Conservation (phyloP, 352 stramenopile genomes). For the Bremia lactucae region DNA sequence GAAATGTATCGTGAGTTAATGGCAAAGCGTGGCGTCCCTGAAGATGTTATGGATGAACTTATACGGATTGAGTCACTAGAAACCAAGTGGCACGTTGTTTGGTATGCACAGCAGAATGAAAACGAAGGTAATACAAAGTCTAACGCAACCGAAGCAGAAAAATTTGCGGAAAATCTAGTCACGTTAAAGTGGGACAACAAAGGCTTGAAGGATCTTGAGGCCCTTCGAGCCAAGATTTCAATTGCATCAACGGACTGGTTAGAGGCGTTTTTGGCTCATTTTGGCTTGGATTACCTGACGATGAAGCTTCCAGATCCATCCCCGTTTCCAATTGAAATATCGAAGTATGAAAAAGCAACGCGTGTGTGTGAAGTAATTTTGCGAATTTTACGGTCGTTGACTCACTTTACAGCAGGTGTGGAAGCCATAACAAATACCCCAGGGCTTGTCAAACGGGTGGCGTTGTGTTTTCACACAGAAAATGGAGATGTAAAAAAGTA, state of each 20-base stretch:
- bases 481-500: constrained; percentile 77
- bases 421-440: constrained; percentile 75
- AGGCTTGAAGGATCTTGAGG: constrained; percentile 60
- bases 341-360: constrained; percentile 71
- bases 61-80: constrained; percentile 74
- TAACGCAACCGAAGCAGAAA: constrained; percentile 44
- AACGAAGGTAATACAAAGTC: constrained; percentile 57
- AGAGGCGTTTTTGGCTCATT: constrained; percentile 59
- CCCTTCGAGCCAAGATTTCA: constrained; percentile 59
- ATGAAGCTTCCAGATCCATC: constrained; percentile 82
- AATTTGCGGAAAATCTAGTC: constrained; percentile 64
- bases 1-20: constrained; percentile 81
- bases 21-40: constrained; percentile 62
- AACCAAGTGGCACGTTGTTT: constrained; percentile 82
- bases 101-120: constrained; percentile 75
- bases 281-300: constrained; percentile 74
- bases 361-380: constrained; percentile 67
- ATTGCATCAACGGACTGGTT: constrained; percentile 66
- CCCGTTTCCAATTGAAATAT: constrained; percentile 68
- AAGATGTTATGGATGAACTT: constrained; percentile 79
- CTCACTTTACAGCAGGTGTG: constrained; percentile 67
- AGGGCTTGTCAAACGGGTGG: constrained; percentile 67
- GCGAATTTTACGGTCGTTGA: constrained; percentile 63
- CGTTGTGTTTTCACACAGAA: constrained; percentile 79
- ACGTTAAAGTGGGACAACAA: constrained; percentile 80